Evolutionary conservation across 495 filamentous ascomycete genomes (phyloP), one percentile per base, ranked within the genome.

Genomic region (Entonaema liquescens): DNA sequence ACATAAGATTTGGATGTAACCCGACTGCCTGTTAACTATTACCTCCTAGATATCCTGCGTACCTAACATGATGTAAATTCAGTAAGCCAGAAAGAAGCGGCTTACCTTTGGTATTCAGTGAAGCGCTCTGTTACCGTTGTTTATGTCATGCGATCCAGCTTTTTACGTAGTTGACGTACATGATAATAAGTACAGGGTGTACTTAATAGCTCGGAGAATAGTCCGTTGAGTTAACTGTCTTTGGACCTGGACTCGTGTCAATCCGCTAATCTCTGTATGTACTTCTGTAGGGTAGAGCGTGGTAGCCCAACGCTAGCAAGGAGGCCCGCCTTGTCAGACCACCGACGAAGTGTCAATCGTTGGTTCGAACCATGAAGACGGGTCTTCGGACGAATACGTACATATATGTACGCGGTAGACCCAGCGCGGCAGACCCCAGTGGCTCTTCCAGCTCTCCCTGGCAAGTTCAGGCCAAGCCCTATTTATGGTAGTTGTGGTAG

Each of bases 181-280:
- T 62, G 53, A 53, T 49, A n/a, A 63, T 29, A 62, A 40, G 52
- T 56, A 55, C 61, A 58, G 29, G 44, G 56, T 65, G 17, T 57
- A 50, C 36, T 64, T 72, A 56, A 72, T 28, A 57, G 49, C 33
- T 53, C 69, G 69, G 69, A 72, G 69, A 72, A 72, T 67, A 67
- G 64, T 72, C 70, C 64, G 70, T 67, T 55, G 40, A 35, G 50
- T 55, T 35, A 17, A 23, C 44, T 19, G 28, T 33, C 28, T 29
- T 55, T 33, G 6, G n/a, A 19, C 29, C n/a, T 47, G 9, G 42
- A 12, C 42, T 47, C 62, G 50, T 71, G 62, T 57, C 56, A 38
- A 63, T 31, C 28, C 66, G 28, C n/a, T 33, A 33, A 29, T 25
- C 52, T 47, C 12, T 47, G 8, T 47, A 23, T 23, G 42, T 47